Conservation (phyloP, 257 asterid genomes). For the Fraxinus quadrangulata region DNA sequence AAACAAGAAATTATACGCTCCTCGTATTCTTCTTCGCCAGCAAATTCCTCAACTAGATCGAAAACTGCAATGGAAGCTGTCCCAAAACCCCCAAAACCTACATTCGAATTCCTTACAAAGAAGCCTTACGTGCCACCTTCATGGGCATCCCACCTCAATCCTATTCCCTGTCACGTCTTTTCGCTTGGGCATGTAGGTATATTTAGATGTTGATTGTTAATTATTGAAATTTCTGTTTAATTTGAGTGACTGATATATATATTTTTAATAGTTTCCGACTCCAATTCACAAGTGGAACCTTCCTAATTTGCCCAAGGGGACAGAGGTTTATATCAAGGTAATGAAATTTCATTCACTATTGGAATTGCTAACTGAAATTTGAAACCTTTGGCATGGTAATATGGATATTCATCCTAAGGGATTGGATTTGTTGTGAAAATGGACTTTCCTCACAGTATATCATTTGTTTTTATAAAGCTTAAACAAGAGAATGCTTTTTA, state of each 20-base stretch:
- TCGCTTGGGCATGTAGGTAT: constrained; percentile 77
- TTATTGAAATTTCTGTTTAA: neutral
- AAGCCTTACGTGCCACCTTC: constrained; percentile 74
- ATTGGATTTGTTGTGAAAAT: neutral
- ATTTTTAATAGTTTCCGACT: constrained; percentile 66
- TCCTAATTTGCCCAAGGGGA: constrained; percentile 81
- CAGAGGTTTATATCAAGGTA: constrained; percentile 94
- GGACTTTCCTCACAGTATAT: neutral
- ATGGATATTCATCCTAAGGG: neutral
- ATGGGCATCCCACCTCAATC: constrained; percentile 80
- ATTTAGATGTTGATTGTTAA: neutral
- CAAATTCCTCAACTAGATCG: constrained; percentile 29
- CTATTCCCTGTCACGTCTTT: constrained; percentile 64
- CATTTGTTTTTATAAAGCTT: neutral
- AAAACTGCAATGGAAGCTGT: constrained; percentile 38
- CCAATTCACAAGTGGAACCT: constrained; percentile 96
- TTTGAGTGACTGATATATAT: constrained; percentile 3
- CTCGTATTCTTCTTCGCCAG: constrained; percentile 21
- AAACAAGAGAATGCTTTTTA: neutral
- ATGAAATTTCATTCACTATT: neutral
- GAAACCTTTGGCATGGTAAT: constrained; percentile 9
- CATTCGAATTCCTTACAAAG: constrained; percentile 58
- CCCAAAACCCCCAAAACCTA: constrained; percentile 33
- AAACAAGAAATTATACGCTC: constrained; percentile 13
- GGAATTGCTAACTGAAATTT: constrained; percentile 2